These are phyloP conservation scores for Rhodosporidiobolus odoratus DNA, from an alignment of 768 basidiomycete genomes.

Conservation along the genomic window DNA sequence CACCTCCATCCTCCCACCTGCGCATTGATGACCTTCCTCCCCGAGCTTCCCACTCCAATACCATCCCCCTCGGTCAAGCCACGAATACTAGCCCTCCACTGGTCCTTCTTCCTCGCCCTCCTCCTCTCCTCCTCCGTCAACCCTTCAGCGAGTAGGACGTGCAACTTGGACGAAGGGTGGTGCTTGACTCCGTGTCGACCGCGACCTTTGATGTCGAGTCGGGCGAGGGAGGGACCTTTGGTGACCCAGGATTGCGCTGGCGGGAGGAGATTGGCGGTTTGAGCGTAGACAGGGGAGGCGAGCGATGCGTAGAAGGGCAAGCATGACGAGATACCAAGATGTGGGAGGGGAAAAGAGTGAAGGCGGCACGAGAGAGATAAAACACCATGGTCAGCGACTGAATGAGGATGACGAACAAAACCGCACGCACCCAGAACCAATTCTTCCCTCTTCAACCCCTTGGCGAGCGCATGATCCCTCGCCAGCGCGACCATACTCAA, in stretches of 20 bases:
- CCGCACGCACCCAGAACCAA: slow-evolving; percentile 70
- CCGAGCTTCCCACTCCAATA: background rate
- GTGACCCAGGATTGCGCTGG: slow-evolving; percentile 90
- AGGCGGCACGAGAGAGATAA: background rate
- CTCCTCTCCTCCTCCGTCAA: slow-evolving; percentile 55
- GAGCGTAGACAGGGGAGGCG: background rate
- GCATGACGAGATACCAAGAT: background rate
- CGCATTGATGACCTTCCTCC: slow-evolving; percentile 25
- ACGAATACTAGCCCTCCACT: slow-evolving; percentile 29
- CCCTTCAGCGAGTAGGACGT: slow-evolving; percentile 42
- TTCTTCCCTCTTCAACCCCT: slow-evolving; percentile 64
- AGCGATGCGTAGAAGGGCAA: background rate
- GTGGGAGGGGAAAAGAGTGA: background rate
- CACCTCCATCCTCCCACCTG: slow-evolving; percentile 32
- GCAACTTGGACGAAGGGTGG: slow-evolving; percentile 51
- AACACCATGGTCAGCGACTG: background rate
- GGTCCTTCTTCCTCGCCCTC: slow-evolving; percentile 47
- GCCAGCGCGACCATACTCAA: slow-evolving; percentile 83
- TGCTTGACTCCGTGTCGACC: slow-evolving; percentile 70
- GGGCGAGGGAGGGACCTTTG: slow-evolving; percentile 66
- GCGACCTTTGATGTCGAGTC: slow-evolving; percentile 75
- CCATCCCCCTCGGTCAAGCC: slow-evolving; percentile 30
- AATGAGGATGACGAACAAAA: slow-evolving; percentile 2
- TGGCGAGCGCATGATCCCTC: slow-evolving; percentile 77
- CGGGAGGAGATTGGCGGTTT: background rate